Conservation (phyloP, 2,329 filamentous ascomycete species). For the Aspergillus novofumigatus region DNA sequence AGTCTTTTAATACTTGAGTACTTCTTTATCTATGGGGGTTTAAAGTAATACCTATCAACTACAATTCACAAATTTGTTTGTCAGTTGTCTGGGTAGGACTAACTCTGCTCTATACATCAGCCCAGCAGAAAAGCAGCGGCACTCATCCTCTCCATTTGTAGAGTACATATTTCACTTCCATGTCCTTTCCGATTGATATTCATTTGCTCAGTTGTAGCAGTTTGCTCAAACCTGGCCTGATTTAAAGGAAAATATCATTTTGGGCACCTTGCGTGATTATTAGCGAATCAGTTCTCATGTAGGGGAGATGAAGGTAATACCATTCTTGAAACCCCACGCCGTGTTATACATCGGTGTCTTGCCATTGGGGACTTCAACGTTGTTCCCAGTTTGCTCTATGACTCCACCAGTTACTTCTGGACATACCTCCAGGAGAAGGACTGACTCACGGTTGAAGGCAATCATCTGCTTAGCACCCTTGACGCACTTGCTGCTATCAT, state of each 20-base stretch:
- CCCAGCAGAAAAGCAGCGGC: no score
- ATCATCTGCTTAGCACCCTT: constrained; percentile 51
- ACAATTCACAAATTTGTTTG: no score
- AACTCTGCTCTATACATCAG: no score
- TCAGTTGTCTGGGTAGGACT: no score
- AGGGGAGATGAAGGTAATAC: neutral
- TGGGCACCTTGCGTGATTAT: neutral
- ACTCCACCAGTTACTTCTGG: neutral
- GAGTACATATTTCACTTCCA: neutral
- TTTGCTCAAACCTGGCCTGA: no score
- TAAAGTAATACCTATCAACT: no score
- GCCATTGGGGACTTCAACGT: constrained; percentile 10
- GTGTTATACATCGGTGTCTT: constrained; percentile 16
- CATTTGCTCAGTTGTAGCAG: neutral
- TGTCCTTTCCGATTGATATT: neutral
- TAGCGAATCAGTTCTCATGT: neutral
- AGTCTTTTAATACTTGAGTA: neutral
- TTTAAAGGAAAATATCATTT: neutral
- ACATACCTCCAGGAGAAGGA: neutral
- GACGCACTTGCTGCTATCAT: constrained; percentile 41
- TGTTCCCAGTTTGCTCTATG: constrained; percentile 13
- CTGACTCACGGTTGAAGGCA: constrained; percentile 41
- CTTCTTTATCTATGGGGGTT: no score
- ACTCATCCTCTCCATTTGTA: no score
- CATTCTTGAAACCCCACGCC: constrained; percentile 12